Evolutionary conservation across 176 grass and related monocot genomes (phyloP), one percentile per base, ranked within the genome.

Genomic region (Cymbopogon citratus): DNA sequence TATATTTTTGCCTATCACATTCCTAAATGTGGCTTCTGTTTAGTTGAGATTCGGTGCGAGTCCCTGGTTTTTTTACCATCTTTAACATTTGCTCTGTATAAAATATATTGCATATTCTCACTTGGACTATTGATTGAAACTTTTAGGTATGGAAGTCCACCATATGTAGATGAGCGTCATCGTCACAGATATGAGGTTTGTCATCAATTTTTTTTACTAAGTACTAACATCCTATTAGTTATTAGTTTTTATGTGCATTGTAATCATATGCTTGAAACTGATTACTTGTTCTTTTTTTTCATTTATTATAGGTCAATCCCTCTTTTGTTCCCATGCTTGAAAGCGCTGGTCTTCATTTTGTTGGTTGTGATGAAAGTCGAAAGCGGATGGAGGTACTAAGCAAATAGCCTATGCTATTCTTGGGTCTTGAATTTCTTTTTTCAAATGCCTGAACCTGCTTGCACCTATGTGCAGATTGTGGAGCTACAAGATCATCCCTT

Each of bases 101-200:
- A 54, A 43, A 33, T 80, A 33, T 51, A 13, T 77, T 69, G n/a
- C 25, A 45, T 46, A 64, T 66, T 59, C 66, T 88, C 73, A 86
- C 56, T 28, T 86, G 46, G 18, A 68, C 43, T 9, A 76, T 75
- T 78, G 76, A 85, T 18, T 73, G 6, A 69, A 75, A 83, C 48
- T 97, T 31, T 76, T 83, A 99, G 96, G 60, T 95, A 99, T 40
- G 87, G 85, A 83, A 82, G 76, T 85, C 62, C 66, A 86, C 23
- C 83, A 59, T 88, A 93, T 90, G 87, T 95, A 73, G 96, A 95
- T 90, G 96, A 99, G 38, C 96, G 96, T 7, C 96, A 99, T 84
- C 92, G 92, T 56, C 96, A 99, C 77, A 95, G 92, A 93, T 99
- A 99, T 0, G 92, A 99, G 96, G 96, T 95, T 86, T 86, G 49